These are phyloP conservation scores for Chiua sp. DNA, from an alignment of 1,284 basidiomycete genomes.

Conservation along the genomic window DNA sequence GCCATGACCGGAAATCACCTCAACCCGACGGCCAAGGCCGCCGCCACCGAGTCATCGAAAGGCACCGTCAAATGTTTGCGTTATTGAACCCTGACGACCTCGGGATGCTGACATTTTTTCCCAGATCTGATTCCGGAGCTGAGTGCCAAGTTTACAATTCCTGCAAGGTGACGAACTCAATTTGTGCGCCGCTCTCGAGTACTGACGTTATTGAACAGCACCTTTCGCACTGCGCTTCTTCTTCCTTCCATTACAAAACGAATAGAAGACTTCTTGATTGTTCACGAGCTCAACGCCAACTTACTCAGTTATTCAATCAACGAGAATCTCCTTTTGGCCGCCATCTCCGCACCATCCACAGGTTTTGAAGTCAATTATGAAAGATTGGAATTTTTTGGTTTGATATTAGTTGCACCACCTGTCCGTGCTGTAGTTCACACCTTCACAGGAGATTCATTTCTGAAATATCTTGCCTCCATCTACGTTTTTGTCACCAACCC, in stretches of 20 bases:
- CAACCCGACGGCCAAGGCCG: slow-evolving; percentile 48
- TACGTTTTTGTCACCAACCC: slow-evolving; percentile 76
- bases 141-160: slow-evolving; percentile 70
- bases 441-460: slow-evolving; percentile 72
- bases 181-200: slow-evolving; percentile 21
- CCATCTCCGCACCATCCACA: slow-evolving; percentile 71
- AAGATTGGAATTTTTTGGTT: slow-evolving; percentile 80
- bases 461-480: slow-evolving; percentile 77
- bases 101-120: slow-evolving; percentile 34
- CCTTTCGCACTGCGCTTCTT: slow-evolving; percentile 65
- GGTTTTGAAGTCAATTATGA: slow-evolving; percentile 77
- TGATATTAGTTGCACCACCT: slow-evolving; percentile 16
- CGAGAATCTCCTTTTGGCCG: slow-evolving; percentile 64
- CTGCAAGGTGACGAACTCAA: slow-evolving; percentile 62
- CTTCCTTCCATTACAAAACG: slow-evolving; percentile 74
- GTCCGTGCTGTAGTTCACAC: slow-evolving; percentile 20
- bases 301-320: slow-evolving; percentile 65
- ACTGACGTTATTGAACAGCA: slow-evolving; percentile 48
- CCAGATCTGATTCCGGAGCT: slow-evolving; percentile 81
- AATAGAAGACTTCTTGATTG: slow-evolving; percentile 73
- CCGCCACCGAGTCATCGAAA: slow-evolving; percentile 40
- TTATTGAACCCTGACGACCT: slow-evolving; percentile 19
- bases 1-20: slow-evolving; percentile 60
- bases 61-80: slow-evolving; percentile 57
- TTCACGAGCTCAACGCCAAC: slow-evolving; percentile 76